Conservation (phyloP, 2,329 filamentous ascomycete species). For the Trichophyton mentagrophytes region DNA sequence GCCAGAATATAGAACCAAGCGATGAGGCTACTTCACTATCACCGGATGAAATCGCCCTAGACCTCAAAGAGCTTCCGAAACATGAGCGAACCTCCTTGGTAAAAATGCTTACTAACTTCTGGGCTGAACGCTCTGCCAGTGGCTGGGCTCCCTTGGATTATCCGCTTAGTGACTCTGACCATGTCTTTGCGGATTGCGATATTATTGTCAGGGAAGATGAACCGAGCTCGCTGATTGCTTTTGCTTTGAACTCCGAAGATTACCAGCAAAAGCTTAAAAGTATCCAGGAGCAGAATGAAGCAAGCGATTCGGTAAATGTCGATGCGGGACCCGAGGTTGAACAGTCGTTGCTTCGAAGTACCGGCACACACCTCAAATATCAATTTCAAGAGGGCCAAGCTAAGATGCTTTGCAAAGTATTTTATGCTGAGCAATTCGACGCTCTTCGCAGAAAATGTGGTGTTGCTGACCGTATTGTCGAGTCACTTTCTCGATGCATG, state of each 20-base stretch:
- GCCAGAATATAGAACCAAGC: constrained; percentile 32
- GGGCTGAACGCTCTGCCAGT: constrained; percentile 92
- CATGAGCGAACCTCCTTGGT: constrained; percentile 88
- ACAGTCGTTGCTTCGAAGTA: constrained; percentile 67
- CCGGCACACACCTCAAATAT: constrained; percentile 88
- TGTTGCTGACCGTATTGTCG: constrained; percentile 82
- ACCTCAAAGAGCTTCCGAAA: constrained; percentile 66
- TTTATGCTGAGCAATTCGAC: constrained; percentile 96
- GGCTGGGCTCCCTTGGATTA: constrained; percentile 91
- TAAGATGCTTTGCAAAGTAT: constrained; percentile 94
- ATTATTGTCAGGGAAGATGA: constrained; percentile 97
- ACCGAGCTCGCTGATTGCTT: constrained; percentile 87
- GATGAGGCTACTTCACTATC: constrained; percentile 41
- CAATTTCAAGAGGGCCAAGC: constrained; percentile 90
- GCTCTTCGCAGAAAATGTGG: constrained; percentile 86
- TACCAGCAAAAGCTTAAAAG: constrained; percentile 64
- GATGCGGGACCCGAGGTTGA: constrained; percentile 53
- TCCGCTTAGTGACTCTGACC: constrained; percentile 72
- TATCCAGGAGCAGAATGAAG: constrained; percentile 27
- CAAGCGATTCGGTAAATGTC: constrained; percentile 19
- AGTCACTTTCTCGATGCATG: constrained; percentile 84
- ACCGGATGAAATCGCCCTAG: constrained; percentile 42
- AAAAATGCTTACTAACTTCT: constrained; percentile 94
- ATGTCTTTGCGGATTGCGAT: constrained; percentile 93
- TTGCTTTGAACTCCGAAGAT: constrained; percentile 76